Base-by-base conservation (phyloP, 371 early-diverging fungal genomes). In the Choanephora cucurbitarum region DNA sequence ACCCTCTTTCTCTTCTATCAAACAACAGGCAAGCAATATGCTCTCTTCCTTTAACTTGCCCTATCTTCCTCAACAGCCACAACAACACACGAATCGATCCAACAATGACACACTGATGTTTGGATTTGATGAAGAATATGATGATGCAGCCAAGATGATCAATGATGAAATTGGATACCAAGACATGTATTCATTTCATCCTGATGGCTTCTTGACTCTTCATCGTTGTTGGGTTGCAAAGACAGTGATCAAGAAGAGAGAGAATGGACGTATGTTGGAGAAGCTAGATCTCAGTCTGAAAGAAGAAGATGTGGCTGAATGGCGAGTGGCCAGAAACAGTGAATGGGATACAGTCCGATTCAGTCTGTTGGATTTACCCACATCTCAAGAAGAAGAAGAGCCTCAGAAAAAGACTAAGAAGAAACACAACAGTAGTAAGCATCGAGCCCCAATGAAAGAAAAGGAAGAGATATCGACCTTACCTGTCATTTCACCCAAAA, bases 141-240 rank as follows among this genome's bases (percentile, higher is more conserved):
- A 70, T 15, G 74, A 74, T 55, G 62, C 64, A 5, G 51, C 64
- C 10, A 72, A 69, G 51, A 64, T 66, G 49, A 60, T 70, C 8
- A 65, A 67, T 51, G 80, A 79, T 48, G 70, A 69, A 28, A 67
- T 75, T 15, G 83, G 83, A 19, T 81, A 79, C 53, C 81, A 80
- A 48, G 85, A 85, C 42, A 63, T 85, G 9, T 85, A 82, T 42
- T 79, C 83, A 0, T 81, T 85, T 40, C 83, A 82, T 55, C 85
- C 85, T 0, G 52, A 66, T 1, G 85, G 85, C 24, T 66, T 82
- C 10, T 64, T 85, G 17, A 85, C 85, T 2, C 52, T 85, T 4
- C 83, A 82, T 58, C 78, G 85, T 13, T 81, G 79, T 55, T 85
- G 85, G 82, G 65, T 82, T n/a, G 75, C 71, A 39, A 79, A 75